Conservation (phyloP, 768 basidiomycete genomes). For the Suillus decipiens region DNA sequence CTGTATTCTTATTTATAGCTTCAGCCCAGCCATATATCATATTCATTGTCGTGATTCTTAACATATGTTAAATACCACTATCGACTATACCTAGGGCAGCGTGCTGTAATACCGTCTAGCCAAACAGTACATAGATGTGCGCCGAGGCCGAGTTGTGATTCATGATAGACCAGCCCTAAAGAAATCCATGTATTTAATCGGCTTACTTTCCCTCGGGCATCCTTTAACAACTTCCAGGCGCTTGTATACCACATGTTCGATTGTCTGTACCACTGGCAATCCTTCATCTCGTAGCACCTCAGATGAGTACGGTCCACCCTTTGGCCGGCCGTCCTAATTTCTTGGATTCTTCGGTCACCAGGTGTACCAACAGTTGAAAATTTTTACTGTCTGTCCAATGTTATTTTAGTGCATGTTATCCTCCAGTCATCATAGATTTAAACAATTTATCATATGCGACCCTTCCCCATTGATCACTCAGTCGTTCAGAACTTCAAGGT, state of each 20-base stretch:
- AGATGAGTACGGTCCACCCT: constrained; percentile 57
- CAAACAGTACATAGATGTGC: background rate
- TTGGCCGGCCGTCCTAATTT: constrained; percentile 58
- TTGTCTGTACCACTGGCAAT: constrained; percentile 42
- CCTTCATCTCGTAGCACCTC: constrained; percentile 57
- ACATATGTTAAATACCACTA: no score
- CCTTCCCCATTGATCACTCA: background rate
- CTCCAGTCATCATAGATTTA: no score
- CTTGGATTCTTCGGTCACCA: constrained; percentile 65
- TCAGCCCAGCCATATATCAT: no score
- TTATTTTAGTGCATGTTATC: background rate
- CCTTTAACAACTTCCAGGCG: constrained; percentile 69
- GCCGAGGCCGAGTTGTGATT: background rate
- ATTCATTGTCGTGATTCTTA: no score
- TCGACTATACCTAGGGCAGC: no score
- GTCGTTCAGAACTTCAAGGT: no score
- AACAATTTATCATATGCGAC: background rate
- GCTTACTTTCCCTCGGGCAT: constrained; percentile 33
- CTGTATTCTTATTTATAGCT: no score
- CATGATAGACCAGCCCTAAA: constrained; percentile 49
- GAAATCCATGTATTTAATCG: constrained; percentile 8
- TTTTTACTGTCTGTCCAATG: background rate
- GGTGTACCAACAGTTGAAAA: constrained; percentile 48
- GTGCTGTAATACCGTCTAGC: no score
- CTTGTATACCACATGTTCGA: constrained; percentile 57